Percentiles rank a stretch among this genome's conserved stretches.
phyloP scores from a whole-genome alignment of 441 rosid species.

The Omphalea diandra region DNA sequence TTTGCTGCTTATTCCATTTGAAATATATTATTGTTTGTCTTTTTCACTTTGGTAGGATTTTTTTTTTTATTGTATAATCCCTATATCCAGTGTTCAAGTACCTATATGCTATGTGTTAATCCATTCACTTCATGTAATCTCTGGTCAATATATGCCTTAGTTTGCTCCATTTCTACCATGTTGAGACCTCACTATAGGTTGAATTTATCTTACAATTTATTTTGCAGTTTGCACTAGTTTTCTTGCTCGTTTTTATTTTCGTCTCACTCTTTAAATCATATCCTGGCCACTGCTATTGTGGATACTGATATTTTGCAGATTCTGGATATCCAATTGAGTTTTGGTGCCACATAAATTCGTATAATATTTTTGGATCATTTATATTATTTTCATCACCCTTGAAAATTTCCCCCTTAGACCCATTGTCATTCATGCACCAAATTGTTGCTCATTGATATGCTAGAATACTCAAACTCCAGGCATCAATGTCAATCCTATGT shows the following conservation, averaged over 20 bases:
- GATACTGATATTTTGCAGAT: neutral
- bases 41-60: conserved; percentile 10
- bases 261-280: conserved; percentile 2
- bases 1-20: conserved; percentile 1
- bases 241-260: neutral
- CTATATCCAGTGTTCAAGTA: neutral
- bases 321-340: conserved; percentile 5
- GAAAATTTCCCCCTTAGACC: conserved; percentile 1
- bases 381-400: neutral
- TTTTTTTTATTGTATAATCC: neutral
- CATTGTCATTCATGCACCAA: conserved; percentile 3
- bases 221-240: neutral
- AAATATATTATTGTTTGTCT: neutral
- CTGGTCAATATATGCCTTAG: conserved; percentile 5
- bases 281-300: too few relatives aligned
- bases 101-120: neutral
- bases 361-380: too few relatives aligned
- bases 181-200: conserved; percentile 7
- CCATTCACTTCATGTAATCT: neutral
- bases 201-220: neutral
- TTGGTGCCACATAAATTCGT: neutral
- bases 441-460: conserved; percentile 9
- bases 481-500: conserved; percentile 72
- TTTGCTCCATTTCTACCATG: conserved; percentile 10
- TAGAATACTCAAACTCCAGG: conserved; percentile 23